Evolutionary conservation across 2,329 filamentous ascomycete species (phyloP), one percentile per base, ranked within the genome.

Genomic region (Ophiostoma tasmaniense): DNA sequence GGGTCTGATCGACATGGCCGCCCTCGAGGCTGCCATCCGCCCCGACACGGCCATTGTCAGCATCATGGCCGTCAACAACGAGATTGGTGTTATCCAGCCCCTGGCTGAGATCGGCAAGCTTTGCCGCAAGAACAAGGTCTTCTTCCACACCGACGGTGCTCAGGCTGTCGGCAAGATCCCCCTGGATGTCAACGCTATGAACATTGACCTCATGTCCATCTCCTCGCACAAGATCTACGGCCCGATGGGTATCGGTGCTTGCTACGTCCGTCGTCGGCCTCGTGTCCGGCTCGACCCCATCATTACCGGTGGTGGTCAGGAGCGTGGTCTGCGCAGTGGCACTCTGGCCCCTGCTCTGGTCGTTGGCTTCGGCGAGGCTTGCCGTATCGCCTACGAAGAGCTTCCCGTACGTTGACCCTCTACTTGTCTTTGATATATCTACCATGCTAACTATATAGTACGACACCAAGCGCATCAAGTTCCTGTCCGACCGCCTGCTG

Each of bases 91-190:
- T n/a, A 96, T 99, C 70, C 95, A 99, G 79, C 95, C 95, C 0
- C 81, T 99, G 70, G 91, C 92, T 74, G 88, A 97, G 81, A 99
- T 99, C 77, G 95, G 95, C 76, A 90, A 90, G 80, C 83, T 99
- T 17, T 99, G 95, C 80, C 88, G 95, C 66, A 85, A 88, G 68
- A 95, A 92, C 80, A 97, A 97, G 83, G 84, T 97, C 62, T 99
- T 97, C 80, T 99, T 99, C 87, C 95, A 99, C 81, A 96, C 93
- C 30, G 95, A 99, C 78, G 95, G 85, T 67, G 95, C 95, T 0
- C 95, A 99, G 81, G 95, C 95, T 20, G 93, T 98, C n/a, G 95
- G 95, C 76, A 99, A 99, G 83, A 97, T 99, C 66, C 92, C 93
- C 0, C 82, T 99, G 65, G 93, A 97, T 75, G 95, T 99, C 76